Conservation (phyloP, 179 eudicot species). For the Sideroxylon spinosum region DNA sequence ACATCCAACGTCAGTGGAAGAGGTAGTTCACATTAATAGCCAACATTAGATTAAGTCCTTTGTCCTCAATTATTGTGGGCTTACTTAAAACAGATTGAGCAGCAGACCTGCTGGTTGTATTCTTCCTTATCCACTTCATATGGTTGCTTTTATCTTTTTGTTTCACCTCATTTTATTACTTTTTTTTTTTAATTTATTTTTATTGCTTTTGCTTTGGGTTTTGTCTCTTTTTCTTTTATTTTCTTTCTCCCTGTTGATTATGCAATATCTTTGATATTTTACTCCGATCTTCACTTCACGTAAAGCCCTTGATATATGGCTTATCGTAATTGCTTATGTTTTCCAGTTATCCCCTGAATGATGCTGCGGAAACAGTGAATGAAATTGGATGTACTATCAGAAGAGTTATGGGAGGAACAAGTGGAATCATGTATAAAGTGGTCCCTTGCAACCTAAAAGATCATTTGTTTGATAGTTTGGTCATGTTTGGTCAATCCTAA, state of each 20-base stretch:
- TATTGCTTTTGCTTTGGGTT: neutral
- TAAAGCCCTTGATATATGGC: neutral
- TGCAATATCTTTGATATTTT: constrained; percentile 8
- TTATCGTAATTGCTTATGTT: neutral
- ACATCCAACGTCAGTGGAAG: neutral
- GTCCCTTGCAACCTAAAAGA: neutral
- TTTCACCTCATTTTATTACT: neutral
- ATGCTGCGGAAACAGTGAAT: constrained; percentile 75
- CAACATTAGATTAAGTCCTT: neutral
- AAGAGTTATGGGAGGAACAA: constrained; percentile 98
- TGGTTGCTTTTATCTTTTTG: no score
- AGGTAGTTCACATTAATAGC: neutral
- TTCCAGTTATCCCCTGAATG: constrained; percentile 90
- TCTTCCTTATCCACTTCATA: neutral
- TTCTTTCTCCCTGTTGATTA: neutral
- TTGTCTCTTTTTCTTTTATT: neutral
- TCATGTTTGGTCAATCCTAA: constrained; percentile 6
- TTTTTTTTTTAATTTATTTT: neutral
- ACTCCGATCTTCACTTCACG: neutral
- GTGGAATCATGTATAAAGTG: constrained; percentile 76
- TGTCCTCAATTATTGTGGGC: constrained; percentile 11
- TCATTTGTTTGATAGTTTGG: neutral
- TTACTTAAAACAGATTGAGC: constrained; percentile 6
- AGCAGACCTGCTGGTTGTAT: constrained; percentile 9
- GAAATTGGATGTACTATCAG: constrained; percentile 81